phyloP scores from a whole-genome alignment of 179 eudicot species.

The Actinidia arguta region DNA sequence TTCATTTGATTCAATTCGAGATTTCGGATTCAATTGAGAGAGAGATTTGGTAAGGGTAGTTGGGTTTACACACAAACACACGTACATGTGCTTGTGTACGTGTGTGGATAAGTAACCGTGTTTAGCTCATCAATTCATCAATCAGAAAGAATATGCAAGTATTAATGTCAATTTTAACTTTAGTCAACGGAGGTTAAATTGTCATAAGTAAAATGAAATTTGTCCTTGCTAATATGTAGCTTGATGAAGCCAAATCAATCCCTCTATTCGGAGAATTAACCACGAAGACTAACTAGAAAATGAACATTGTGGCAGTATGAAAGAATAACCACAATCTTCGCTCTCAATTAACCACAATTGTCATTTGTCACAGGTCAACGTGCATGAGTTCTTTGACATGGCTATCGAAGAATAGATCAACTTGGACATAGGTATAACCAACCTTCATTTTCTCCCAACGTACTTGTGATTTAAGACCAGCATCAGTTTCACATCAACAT shows the following conservation, averaged over 20 bases:
- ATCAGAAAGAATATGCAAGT: too few relatives aligned
- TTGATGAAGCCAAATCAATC: constrained; percentile 2
- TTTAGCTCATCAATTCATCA: too few relatives aligned
- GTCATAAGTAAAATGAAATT: not conserved
- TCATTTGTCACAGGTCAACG: not conserved
- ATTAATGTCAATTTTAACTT: too few relatives aligned
- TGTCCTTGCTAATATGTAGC: not conserved
- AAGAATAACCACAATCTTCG: not conserved
- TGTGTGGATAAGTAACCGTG: too few relatives aligned
- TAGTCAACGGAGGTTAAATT: too few relatives aligned
- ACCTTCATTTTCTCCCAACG: not conserved
- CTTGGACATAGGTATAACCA: not conserved
- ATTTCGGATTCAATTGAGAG: too few relatives aligned
- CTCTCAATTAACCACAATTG: not conserved
- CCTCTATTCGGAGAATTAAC: not conserved
- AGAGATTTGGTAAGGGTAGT: too few relatives aligned
- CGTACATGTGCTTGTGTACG: too few relatives aligned
- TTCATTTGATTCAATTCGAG: too few relatives aligned
- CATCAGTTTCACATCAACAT: too few relatives aligned
- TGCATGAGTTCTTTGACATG: not conserved
- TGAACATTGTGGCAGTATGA: not conserved
- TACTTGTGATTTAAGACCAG: too few relatives aligned
- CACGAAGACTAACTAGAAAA: constrained; percentile 2
- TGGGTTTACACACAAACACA: too few relatives aligned
- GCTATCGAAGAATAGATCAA: not conserved